Evolutionary conservation across 2,329 filamentous ascomycete species (phyloP).

Genomic region (Zymoseptoria tritici): DNA sequence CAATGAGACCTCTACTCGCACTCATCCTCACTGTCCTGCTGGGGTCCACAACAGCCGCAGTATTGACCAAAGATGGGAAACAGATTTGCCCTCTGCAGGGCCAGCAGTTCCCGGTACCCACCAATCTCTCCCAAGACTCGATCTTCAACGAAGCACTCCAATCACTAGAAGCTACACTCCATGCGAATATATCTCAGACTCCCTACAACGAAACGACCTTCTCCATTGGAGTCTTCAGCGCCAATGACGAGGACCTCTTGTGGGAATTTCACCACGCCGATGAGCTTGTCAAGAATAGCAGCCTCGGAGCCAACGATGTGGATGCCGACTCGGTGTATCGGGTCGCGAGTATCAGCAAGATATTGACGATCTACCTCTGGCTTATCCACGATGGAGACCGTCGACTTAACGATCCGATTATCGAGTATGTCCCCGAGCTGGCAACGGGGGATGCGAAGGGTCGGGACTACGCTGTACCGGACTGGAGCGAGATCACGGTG

Average conservation of each 20-base stretch:
- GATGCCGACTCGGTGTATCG: conserved; percentile 15
- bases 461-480: conserved; percentile 30
- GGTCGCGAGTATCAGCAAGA: conserved; percentile 15
- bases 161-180: conserved; percentile 8
- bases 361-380: conserved; percentile 15
- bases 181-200: conserved; percentile 8
- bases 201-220: conserved; percentile 16
- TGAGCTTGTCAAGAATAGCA: conserved; percentile 7
- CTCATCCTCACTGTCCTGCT: no score
- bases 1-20: no score
- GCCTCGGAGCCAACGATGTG: conserved; percentile 8
- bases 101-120: conserved; percentile 14
- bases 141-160: conserved; percentile 9
- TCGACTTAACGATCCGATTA: conserved; percentile 30
- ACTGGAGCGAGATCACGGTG: conserved; percentile 45
- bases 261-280: conserved; percentile 14
- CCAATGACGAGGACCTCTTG: conserved; percentile 6
- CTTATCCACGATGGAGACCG: conserved; percentile 14
- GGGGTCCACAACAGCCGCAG: no score
- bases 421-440: conserved; percentile 40
- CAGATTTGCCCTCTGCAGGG: conserved; percentile 16
- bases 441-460: conserved; percentile 20
- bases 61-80: not conserved
- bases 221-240: conserved; percentile 14
- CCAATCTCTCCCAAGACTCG: conserved; percentile 5